Percentiles rank a stretch among this genome's conserved stretches.
phyloP scores from a whole-genome alignment of 352 stramenopile species.

The Phytopythium sindhum region DNA sequence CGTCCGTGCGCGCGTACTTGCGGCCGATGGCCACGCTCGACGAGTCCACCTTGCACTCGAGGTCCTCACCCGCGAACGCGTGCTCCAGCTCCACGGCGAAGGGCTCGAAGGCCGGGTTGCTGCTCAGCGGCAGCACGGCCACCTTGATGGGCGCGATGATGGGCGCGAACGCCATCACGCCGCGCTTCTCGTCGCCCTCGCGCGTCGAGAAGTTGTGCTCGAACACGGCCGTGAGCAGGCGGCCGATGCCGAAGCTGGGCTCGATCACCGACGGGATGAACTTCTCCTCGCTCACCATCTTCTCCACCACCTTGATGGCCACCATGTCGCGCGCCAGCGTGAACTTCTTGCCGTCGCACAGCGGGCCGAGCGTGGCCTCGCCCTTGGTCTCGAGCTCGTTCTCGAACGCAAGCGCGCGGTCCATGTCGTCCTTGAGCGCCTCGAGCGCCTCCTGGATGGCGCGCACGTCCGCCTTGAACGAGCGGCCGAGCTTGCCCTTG shows the following conservation, averaged over 20 bases:
- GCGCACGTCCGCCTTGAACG: conserved; percentile 94
- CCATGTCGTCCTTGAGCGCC: conserved; percentile 88
- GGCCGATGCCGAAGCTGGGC: conserved; percentile 98
- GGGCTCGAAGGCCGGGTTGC: conserved; percentile 81
- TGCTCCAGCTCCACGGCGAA: conserved; percentile 77
- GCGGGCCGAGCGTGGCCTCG: conserved; percentile 85
- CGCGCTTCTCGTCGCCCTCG: conserved; percentile 96
- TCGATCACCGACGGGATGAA: conserved; percentile 99
- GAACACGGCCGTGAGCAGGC: conserved; percentile 97
- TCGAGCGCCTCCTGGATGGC: conserved; percentile 71
- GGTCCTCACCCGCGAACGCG: conserved; percentile 52
- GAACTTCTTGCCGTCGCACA: conserved; percentile 86
- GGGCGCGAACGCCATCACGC: conserved; percentile 97
- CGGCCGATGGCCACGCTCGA: conserved; percentile 95
- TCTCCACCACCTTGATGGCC: conserved; percentile 92
- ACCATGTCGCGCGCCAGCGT: conserved; percentile 95
- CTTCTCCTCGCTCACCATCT: conserved; percentile 96
- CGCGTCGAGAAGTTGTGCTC: conserved; percentile 98
- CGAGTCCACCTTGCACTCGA: conserved; percentile 94
- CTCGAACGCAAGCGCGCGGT: conserved; percentile 87
- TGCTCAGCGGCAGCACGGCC: conserved; percentile 93
- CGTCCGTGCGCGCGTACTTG: conserved; percentile 96
- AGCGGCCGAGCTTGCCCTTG: conserved; percentile 95
- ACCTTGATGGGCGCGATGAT: conserved; percentile 98
- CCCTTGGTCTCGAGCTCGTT: conserved; percentile 88